Evolutionary conservation across 495 filamentous ascomycete genomes (phyloP).

Genomic region (Penicillium cosmopolitanum): DNA sequence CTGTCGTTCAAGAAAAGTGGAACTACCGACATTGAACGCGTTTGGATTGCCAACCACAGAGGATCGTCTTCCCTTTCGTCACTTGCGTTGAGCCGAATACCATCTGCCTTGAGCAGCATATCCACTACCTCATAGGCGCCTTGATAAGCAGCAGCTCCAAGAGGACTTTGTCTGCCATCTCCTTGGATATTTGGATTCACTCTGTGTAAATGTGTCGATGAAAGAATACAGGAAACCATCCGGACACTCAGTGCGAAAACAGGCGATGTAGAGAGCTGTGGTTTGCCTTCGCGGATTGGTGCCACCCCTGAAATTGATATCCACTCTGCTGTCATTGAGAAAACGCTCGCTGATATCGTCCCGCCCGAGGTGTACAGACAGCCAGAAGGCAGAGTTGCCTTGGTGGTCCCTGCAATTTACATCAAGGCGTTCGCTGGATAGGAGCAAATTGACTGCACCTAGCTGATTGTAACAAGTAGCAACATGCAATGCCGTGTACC

Average conservation of each 20-base stretch:
- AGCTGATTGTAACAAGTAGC: slow-evolving; percentile 5
- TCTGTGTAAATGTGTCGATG: slow-evolving; percentile 9
- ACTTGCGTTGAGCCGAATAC: slow-evolving; percentile 11
- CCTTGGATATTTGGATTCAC: slow-evolving; percentile 10
- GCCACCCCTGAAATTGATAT: slow-evolving; percentile 9
- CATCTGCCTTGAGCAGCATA: slow-evolving; percentile 4
- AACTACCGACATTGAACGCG: slow-evolving; percentile 10
- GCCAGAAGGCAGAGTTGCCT: slow-evolving; percentile 10
- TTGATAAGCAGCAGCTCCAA: slow-evolving; percentile 6
- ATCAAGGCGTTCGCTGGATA: neutral
- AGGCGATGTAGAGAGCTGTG: slow-evolving; percentile 3
- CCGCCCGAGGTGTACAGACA: slow-evolving; percentile 3
- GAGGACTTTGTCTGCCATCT: slow-evolving; percentile 7
- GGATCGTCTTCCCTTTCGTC: slow-evolving; percentile 15
- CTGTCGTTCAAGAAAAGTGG: slow-evolving; percentile 8
- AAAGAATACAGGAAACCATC: slow-evolving; percentile 10
- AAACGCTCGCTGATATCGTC: slow-evolving; percentile 9
- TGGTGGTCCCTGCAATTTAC: slow-evolving; percentile 1
- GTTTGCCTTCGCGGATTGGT: neutral
- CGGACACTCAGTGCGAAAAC: neutral
- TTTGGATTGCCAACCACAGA: slow-evolving; percentile 12
- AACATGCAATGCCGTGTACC: slow-evolving; percentile 9
- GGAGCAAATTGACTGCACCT: slow-evolving; percentile 7
- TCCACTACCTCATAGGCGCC: slow-evolving; percentile 6
- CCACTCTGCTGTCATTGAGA: slow-evolving; percentile 7